phyloP scores from a whole-genome alignment of 2,329 filamentous ascomycete genomes.

The Didymella arachidicola region DNA sequence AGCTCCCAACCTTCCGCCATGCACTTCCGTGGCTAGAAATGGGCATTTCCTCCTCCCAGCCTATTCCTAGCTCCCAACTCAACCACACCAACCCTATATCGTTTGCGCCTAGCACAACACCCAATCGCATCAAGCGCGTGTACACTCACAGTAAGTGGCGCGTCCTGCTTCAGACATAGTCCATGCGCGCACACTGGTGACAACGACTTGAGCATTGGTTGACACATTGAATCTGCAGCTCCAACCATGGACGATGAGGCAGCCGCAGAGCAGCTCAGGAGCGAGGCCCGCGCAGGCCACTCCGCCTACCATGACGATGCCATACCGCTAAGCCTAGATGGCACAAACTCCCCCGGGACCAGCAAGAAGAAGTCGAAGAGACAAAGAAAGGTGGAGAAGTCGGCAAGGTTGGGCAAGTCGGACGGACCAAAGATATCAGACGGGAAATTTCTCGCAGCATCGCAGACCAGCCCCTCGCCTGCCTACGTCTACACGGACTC shows the following conservation, averaged over 20 bases:
- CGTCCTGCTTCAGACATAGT: slow-evolving; percentile 1
- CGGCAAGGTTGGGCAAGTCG: neutral
- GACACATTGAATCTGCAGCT: slow-evolving; percentile 22
- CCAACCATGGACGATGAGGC: slow-evolving; percentile 31
- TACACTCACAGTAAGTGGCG: slow-evolving; percentile 29
- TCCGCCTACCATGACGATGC: slow-evolving; percentile 2
- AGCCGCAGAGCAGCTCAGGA: slow-evolving; percentile 34
- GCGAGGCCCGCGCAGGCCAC: slow-evolving; percentile 21
- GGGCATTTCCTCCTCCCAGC: slow-evolving; percentile 31
- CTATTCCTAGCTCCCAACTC: slow-evolving; percentile 16
- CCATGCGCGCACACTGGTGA: neutral
- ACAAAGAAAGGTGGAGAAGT: neutral
- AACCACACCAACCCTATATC: neutral
- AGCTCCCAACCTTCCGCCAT: slow-evolving; percentile 5
- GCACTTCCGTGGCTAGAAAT: slow-evolving; percentile 13
- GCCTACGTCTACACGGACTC: neutral
- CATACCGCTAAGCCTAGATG: slow-evolving; percentile 11
- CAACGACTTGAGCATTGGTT: slow-evolving; percentile 11
- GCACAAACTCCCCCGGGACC: neutral
- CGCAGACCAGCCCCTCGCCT: neutral
- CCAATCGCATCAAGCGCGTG: slow-evolving; percentile 16
- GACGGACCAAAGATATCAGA: neutral
- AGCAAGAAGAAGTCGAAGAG: slow-evolving; percentile 3
- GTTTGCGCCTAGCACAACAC: slow-evolving; percentile 10
- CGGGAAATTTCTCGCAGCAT: neutral